phyloP scores from a whole-genome alignment of 768 basidiomycete genomes.

The Termitomyces sp. region DNA sequence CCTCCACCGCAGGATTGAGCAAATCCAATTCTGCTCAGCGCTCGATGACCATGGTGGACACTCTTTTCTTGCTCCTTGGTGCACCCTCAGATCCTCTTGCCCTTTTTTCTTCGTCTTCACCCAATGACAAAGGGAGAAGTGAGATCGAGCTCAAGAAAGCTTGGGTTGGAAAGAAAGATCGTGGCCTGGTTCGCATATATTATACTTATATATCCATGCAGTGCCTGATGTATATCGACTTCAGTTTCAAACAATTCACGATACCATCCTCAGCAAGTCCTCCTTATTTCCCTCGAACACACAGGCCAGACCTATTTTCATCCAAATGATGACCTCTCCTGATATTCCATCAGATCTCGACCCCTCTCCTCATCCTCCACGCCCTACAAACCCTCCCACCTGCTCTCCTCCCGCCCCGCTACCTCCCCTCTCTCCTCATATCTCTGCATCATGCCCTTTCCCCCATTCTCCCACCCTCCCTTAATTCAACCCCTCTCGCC shows the following conservation, averaged over 20 bases:
- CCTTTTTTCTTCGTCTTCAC: slow-evolving; percentile 23
- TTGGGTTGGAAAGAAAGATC: slow-evolving; percentile 56
- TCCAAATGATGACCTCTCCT: not conserved
- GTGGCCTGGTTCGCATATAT: slow-evolving; percentile 36
- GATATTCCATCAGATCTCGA: slow-evolving; percentile 36
- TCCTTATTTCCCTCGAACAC: slow-evolving; percentile 27
- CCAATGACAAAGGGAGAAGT: slow-evolving; percentile 9
- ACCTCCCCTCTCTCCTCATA: slow-evolving; percentile 27
- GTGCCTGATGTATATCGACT: not conserved
- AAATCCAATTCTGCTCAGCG: slow-evolving; percentile 8
- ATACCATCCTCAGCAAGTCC: slow-evolving; percentile 28
- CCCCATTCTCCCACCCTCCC: slow-evolving; percentile 29
- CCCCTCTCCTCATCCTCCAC: slow-evolving; percentile 45
- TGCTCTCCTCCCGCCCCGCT: slow-evolving; percentile 27
- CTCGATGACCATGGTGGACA: slow-evolving; percentile 31
- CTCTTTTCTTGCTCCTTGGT: slow-evolving; percentile 38
- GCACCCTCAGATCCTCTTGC: slow-evolving; percentile 41
- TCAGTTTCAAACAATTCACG: slow-evolving; percentile 31
- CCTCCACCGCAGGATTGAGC: slow-evolving; percentile 7
- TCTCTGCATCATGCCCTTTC: slow-evolving; percentile 23
- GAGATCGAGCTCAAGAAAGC: slow-evolving; percentile 42
- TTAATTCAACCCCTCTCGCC: slow-evolving; percentile 30
- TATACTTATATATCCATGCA: not conserved
- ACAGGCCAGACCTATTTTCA: slow-evolving; percentile 21
- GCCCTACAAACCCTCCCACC: slow-evolving; percentile 45